phyloP scores from a whole-genome alignment of 768 basidiomycete species.

The Lactarius hatsudake region DNA sequence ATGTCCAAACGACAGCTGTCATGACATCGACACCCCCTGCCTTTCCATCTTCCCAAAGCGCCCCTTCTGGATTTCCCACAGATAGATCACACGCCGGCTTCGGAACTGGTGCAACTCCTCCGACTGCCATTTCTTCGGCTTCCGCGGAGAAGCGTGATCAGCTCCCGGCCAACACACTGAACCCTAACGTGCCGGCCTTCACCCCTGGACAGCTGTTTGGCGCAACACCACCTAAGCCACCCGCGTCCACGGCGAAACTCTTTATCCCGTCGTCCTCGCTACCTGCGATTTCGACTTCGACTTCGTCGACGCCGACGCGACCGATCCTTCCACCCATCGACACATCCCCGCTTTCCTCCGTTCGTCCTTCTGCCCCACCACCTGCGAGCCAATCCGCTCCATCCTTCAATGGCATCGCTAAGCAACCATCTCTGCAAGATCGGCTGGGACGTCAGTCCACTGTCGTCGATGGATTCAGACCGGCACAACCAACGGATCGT shows the following conservation, averaged over 20 bases:
- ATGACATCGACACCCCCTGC: neutral
- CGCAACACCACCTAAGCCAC: slow-evolving; percentile 24
- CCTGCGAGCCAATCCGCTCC: slow-evolving; percentile 19
- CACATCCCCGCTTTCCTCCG: slow-evolving; percentile 15
- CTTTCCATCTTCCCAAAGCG: slow-evolving; percentile 12
- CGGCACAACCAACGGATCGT: neutral
- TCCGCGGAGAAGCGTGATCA: slow-evolving; percentile 11
- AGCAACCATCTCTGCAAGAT: neutral
- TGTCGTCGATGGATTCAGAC: slow-evolving; percentile 11
- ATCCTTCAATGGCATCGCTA: slow-evolving; percentile 7
- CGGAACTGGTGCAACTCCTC: slow-evolving; percentile 22
- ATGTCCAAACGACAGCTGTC: neutral
- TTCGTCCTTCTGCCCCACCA: neutral
- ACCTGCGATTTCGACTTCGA: slow-evolving; percentile 8
- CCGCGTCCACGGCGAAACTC: slow-evolving; percentile 3
- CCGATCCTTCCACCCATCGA: slow-evolving; percentile 22
- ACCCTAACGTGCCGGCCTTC: slow-evolving; percentile 27
- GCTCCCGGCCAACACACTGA: slow-evolving; percentile 6
- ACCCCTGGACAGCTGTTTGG: slow-evolving; percentile 22
- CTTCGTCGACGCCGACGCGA: slow-evolving; percentile 17
- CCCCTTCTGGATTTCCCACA: neutral
- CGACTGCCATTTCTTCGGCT: slow-evolving; percentile 11
- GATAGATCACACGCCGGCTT: neutral
- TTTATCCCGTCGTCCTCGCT: slow-evolving; percentile 4
- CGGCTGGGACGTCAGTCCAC: slow-evolving; percentile 12